These are phyloP conservation scores for Agaricus sinodeliciosus DNA, from an alignment of 768 basidiomycete species.

Conservation along the genomic window DNA sequence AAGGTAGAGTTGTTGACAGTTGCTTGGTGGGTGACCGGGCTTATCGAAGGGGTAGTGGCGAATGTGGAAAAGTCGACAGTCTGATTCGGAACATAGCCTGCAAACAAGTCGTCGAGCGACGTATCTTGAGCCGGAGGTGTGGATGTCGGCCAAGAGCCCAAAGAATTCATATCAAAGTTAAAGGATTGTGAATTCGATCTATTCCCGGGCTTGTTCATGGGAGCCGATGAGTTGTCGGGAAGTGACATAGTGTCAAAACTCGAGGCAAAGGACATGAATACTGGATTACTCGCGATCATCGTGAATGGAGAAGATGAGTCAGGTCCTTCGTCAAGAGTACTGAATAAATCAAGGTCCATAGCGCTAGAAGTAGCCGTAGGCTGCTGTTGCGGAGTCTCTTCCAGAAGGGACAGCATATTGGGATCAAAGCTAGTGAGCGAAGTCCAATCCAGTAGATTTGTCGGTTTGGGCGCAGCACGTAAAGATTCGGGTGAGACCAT, in stretches of 20 bases:
- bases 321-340: constrained; percentile 24
- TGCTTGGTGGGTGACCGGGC: constrained; percentile 49
- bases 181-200: constrained; percentile 22
- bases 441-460: constrained; percentile 55
- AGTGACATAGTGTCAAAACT: constrained; percentile 38
- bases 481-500: constrained; percentile 24
- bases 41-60: constrained; percentile 32
- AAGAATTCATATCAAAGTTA: constrained; percentile 38
- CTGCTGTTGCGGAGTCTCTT: constrained; percentile 41
- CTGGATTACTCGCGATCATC: constrained; percentile 77
- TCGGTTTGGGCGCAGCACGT: constrained; percentile 26
- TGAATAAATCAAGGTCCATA: constrained; percentile 57
- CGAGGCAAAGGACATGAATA: constrained; percentile 78
- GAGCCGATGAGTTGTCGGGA: constrained; percentile 8
- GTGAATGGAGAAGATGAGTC: constrained; percentile 52
- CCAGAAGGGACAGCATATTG: constrained; percentile 53
- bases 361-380: constrained; percentile 48
- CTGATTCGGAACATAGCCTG: constrained; percentile 26
- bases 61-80: constrained; percentile 25
- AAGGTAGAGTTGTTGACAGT: constrained; percentile 18
- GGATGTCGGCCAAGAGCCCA: constrained; percentile 39
- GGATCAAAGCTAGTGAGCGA: constrained; percentile 69
- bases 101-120: constrained; percentile 42
- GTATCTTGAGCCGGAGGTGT: constrained; percentile 26
- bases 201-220: background rate